Conservation (phyloP, 805 yeast species). For the Candida saitoana region DNA sequence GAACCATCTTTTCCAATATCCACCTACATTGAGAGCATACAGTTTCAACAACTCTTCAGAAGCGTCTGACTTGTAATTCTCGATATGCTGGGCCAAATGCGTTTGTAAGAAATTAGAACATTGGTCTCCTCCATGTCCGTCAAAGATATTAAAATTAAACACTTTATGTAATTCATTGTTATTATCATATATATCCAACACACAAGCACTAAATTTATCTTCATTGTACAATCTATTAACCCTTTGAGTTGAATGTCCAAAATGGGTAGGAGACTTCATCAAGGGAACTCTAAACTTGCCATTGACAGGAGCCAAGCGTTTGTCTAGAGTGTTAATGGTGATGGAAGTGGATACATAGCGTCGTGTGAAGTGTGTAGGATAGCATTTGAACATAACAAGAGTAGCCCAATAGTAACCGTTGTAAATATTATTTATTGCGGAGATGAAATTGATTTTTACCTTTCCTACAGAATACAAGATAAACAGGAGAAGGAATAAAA, state of each 20-base stretch:
- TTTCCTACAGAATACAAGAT: too few relatives aligned
- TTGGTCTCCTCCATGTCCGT: conserved; percentile 90
- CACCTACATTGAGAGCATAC: conserved; percentile 62
- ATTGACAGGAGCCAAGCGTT: conserved; percentile 10
- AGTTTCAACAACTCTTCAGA: conserved; percentile 41
- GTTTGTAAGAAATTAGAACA: conserved; percentile 60
- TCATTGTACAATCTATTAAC: conserved; percentile 77
- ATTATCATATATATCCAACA: conserved; percentile 35
- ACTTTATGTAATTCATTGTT: conserved; percentile 16
- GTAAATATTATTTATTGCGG: too few relatives aligned
- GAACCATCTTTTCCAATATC: conserved; percentile 82
- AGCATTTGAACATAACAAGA: too few relatives aligned
- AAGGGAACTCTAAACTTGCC: conserved; percentile 50
- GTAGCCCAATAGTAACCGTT: too few relatives aligned
- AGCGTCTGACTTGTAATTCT: conserved; percentile 41
- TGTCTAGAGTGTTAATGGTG: conserved; percentile 26
- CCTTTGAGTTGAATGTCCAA: conserved; percentile 78
- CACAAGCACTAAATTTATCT: conserved; percentile 68
- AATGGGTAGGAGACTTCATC: conserved; percentile 61
- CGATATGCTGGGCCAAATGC: conserved; percentile 48
- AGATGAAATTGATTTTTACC: too few relatives aligned
- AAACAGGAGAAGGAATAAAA: too few relatives aligned
- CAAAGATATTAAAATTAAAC: conserved; percentile 75
- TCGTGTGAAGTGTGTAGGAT: too few relatives aligned
- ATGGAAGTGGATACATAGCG: conserved; percentile 18